These are phyloP conservation scores for Coriaria nepalensis DNA, from an alignment of 306 rosid genomes.

Conservation along the genomic window DNA sequence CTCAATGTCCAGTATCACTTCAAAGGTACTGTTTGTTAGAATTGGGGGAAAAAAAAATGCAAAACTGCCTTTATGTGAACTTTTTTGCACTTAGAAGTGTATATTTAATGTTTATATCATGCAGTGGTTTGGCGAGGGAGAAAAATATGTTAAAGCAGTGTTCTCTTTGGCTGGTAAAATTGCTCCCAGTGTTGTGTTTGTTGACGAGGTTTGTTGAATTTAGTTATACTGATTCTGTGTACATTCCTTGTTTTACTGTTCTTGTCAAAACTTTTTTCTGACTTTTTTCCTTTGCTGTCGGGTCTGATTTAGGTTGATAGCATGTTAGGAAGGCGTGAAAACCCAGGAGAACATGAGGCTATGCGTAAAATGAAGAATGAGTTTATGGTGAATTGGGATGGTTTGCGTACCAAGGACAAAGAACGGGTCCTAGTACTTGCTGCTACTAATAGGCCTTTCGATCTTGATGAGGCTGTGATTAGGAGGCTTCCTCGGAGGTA, in stretches of 20 bases:
- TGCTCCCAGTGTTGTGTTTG: slow-evolving; percentile 91
- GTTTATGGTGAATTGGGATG: slow-evolving; percentile 99
- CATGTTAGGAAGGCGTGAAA: slow-evolving; percentile 95
- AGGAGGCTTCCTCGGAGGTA: slow-evolving; percentile 97
- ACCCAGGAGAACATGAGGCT: slow-evolving; percentile 89
- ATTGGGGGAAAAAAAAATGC: neutral
- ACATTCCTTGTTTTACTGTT: neutral
- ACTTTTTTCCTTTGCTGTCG: slow-evolving; percentile 9
- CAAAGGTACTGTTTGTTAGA: slow-evolving; percentile 42
- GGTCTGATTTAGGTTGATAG: slow-evolving; percentile 65
- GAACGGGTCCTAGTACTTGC: slow-evolving; percentile 94
- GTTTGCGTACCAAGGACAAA: slow-evolving; percentile 84
- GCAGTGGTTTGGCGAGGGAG: slow-evolving; percentile 99
- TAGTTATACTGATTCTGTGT: neutral
- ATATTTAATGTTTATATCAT: slow-evolving; percentile 13
- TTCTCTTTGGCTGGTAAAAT: slow-evolving; percentile 94
- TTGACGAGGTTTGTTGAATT: slow-evolving; percentile 67
- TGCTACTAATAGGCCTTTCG: slow-evolving; percentile 95
- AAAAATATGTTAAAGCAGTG: slow-evolving; percentile 89
- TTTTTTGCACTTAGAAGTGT: slow-evolving; percentile 3
- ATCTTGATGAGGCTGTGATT: slow-evolving; percentile 95
- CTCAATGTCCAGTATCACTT: slow-evolving; percentile 91
- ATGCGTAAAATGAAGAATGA: slow-evolving; percentile 98
- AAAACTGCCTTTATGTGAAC: neutral
- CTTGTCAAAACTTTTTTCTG: neutral